Conservation (phyloP, 2,329 filamentous ascomycete genomes). For the Phyllosticta citrichinensis region DNA sequence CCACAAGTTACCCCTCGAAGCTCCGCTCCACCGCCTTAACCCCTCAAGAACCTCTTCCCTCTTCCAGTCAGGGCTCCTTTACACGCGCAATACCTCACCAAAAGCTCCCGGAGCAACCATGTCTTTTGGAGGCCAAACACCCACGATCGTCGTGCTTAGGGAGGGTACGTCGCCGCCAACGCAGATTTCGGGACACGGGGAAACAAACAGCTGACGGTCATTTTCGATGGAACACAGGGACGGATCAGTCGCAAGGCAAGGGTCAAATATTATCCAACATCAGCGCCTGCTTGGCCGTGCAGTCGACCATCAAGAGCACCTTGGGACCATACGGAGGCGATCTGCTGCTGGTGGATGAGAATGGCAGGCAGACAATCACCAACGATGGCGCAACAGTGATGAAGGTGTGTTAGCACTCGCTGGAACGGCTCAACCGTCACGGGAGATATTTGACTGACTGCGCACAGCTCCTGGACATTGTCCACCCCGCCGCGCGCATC, state of each 20-base stretch:
- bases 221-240: slow-evolving; percentile 62
- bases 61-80: not conserved
- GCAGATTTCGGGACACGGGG: not conserved
- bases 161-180: slow-evolving; percentile 57
- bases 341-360: slow-evolving; percentile 87
- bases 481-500: slow-evolving; percentile 93
- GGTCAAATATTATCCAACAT: slow-evolving; percentile 97
- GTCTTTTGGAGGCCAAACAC: slow-evolving; percentile 96
- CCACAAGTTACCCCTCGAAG: slow-evolving; percentile 7
- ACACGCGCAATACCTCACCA: not conserved
- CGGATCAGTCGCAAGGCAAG: slow-evolving; percentile 93
- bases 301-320: slow-evolving; percentile 90
- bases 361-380: slow-evolving; percentile 93
- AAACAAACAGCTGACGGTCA: slow-evolving; percentile 1
- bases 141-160: slow-evolving; percentile 95
- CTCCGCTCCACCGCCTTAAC: slow-evolving; percentile 2
- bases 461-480: slow-evolving; percentile 88
- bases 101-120: slow-evolving; percentile 37
- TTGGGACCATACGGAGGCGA: slow-evolving; percentile 95
- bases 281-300: slow-evolving; percentile 93
- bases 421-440: not conserved
- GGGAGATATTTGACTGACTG: not conserved
- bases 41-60: not conserved
- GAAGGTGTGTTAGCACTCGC: slow-evolving; percentile 54
- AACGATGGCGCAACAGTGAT: slow-evolving; percentile 99